A percentile compares a stretch with the other conserved stretches of the same genome.
These are phyloP conservation scores for Xylariaceae sp. DNA, from an alignment of 2,329 filamentous ascomycete genomes.

Conservation along the genomic window DNA sequence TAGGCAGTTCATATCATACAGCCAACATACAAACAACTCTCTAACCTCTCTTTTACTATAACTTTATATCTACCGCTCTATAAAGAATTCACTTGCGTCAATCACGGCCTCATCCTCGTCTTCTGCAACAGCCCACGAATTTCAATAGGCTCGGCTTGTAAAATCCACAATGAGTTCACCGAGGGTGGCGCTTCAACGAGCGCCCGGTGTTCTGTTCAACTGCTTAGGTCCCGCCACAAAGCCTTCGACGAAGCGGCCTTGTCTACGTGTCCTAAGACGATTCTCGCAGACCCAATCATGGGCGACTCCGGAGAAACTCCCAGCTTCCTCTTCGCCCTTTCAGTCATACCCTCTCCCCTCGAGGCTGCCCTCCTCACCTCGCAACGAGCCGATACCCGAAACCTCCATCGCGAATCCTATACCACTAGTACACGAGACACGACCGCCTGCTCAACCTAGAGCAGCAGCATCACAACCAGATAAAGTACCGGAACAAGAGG, in stretches of 20 bases:
- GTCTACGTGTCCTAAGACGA: constrained; percentile 50
- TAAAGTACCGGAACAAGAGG: constrained; percentile 66
- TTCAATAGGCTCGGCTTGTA: neutral
- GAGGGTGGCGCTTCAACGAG: constrained; percentile 44
- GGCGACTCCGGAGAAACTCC: constrained; percentile 39
- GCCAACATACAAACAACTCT: neutral
- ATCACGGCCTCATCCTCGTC: constrained; percentile 4
- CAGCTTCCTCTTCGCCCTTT: constrained; percentile 48
- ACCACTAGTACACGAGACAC: constrained; percentile 60
- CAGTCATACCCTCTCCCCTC: constrained; percentile 60
- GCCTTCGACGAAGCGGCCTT: constrained; percentile 47
- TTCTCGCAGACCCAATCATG: constrained; percentile 47
- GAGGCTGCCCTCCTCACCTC: constrained; percentile 48
- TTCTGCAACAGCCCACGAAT: constrained; percentile 1
- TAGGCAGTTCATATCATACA: neutral
- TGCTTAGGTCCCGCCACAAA: constrained; percentile 46
- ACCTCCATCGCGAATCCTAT: constrained; percentile 56
- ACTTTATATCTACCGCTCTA: neutral
- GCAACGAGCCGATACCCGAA: constrained; percentile 53
- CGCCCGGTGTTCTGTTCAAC: constrained; percentile 36
- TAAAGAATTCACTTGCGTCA: constrained; percentile 3
- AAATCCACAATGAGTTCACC: constrained; percentile 51
- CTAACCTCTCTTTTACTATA: neutral
- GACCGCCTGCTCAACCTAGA: constrained; percentile 46
- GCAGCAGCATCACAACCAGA: constrained; percentile 33